Percentiles rank a stretch among this genome's conserved stretches.
phyloP scores from a whole-genome alignment of 495 filamentous ascomycete species.

The Lasiosphaeriaceae sp. region DNA sequence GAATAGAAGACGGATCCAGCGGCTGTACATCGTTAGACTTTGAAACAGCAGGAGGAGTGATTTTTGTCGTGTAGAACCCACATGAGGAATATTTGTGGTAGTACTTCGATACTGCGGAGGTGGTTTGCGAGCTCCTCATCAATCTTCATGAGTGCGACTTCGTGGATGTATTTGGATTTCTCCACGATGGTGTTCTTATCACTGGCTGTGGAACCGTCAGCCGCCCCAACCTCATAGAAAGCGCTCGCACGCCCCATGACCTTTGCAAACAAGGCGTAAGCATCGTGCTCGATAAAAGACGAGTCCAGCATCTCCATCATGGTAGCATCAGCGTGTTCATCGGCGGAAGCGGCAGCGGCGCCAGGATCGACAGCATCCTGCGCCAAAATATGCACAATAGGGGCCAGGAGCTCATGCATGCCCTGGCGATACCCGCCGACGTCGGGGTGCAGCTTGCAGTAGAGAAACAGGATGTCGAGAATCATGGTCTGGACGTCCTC shows the following conservation, averaged over 20 bases:
- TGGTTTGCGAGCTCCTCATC: constrained; percentile 82
- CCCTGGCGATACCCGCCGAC: constrained; percentile 87
- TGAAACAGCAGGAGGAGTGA: not conserved
- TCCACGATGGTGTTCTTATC: constrained; percentile 70
- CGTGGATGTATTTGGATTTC: constrained; percentile 80
- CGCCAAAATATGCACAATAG: constrained; percentile 83
- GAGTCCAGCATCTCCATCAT: constrained; percentile 66
- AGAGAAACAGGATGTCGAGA: constrained; percentile 86
- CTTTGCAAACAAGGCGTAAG: constrained; percentile 77
- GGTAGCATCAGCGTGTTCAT: constrained; percentile 34
- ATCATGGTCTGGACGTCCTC: constrained; percentile 75
- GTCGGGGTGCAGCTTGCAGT: constrained; percentile 86
- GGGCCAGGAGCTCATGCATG: constrained; percentile 94
- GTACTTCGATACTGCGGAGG: constrained; percentile 75
- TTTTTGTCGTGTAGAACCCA: constrained; percentile 42
- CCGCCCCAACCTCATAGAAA: constrained; percentile 73
- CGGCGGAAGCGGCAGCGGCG: constrained; percentile 16
- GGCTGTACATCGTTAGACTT: constrained; percentile 43
- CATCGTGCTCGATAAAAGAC: constrained; percentile 79
- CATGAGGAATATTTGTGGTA: constrained; percentile 98
- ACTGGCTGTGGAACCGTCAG: constrained; percentile 20
- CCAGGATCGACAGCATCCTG: constrained; percentile 64
- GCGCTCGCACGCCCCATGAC: constrained; percentile 82
- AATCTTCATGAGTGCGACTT: constrained; percentile 67
- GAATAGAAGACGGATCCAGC: constrained; percentile 93